Percentiles rank a stretch among this genome's conserved stretches.
Conservation (phyloP, 2,329 filamentous ascomycete species). For the Xylariaceae sp. region DNA sequence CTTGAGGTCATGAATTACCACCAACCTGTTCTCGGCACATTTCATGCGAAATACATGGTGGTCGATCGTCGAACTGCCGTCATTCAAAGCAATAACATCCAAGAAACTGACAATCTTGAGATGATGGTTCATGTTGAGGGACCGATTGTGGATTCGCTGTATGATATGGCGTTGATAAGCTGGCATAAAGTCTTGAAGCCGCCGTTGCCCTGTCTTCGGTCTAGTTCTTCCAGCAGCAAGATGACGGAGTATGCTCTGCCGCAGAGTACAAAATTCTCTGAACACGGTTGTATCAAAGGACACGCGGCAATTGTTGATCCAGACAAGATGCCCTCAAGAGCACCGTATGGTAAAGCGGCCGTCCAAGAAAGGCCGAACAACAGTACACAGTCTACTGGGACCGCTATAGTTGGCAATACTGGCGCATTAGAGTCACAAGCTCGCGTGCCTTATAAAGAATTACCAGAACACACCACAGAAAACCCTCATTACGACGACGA, state of each 20-base stretch:
- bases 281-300: conserved; percentile 30
- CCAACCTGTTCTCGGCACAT: conserved; percentile 66
- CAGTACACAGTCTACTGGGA: too few species aligned
- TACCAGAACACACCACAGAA: conserved; percentile 54
- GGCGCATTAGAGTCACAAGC: background rate
- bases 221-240: conserved; percentile 41
- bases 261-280: conserved; percentile 26
- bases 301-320: conserved; percentile 30
- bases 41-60: conserved; percentile 76
- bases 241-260: conserved; percentile 13
- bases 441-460: background rate
- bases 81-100: conserved; percentile 76
- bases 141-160: conserved; percentile 71
- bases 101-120: conserved; percentile 76
- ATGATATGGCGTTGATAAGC: conserved; percentile 70
- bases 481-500: conserved; percentile 63
- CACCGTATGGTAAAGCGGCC: conserved; percentile 4
- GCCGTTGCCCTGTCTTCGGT: conserved; percentile 53
- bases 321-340: conserved; percentile 18
- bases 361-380: background rate
- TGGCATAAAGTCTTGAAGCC: conserved; percentile 66
- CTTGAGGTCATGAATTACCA: conserved; percentile 74
- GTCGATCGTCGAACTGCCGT: conserved; percentile 70
- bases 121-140: conserved; percentile 79
- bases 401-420: background rate